Evolutionary conservation across 2,329 filamentous ascomycete genomes (phyloP).

Genomic region (Botrytis elliptica): DNA sequence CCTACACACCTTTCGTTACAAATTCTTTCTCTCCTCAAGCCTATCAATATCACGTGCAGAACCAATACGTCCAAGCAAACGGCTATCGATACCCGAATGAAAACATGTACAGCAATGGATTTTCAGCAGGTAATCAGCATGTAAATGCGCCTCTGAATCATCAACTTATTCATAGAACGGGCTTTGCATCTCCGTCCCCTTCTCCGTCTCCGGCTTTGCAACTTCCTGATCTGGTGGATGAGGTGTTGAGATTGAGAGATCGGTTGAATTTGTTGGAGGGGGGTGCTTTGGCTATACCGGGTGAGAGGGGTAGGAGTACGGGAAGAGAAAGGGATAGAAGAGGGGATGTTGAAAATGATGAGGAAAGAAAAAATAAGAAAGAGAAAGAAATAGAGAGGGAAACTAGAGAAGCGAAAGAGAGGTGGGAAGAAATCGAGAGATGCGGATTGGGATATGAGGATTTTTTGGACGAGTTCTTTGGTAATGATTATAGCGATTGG

Average conservation of each 20-base stretch:
- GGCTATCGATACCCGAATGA: conserved; percentile 19
- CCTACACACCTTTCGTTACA: not conserved
- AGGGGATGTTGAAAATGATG: not conserved
- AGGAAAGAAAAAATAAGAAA: not conserved
- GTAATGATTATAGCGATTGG: not conserved
- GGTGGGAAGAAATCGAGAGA: not conserved
- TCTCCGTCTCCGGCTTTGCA: not conserved
- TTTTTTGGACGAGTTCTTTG: not conserved
- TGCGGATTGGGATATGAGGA: not conserved
- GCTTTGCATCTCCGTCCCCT: not conserved
- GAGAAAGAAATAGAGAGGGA: not conserved
- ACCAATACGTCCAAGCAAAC: not conserved
- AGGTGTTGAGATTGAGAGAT: not conserved
- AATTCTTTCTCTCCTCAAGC: not conserved
- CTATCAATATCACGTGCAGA: not conserved
- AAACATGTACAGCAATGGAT: not conserved
- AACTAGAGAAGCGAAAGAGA: not conserved
- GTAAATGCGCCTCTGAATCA: not conserved
- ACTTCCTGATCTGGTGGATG: not conserved
- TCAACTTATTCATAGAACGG: not conserved
- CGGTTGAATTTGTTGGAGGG: not conserved
- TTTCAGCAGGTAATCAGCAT: not conserved
- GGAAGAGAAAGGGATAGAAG: not conserved
- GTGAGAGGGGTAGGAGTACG: not conserved
- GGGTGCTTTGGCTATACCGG: not conserved